Conservation (phyloP, 2,329 filamentous ascomycete species). For the Boeremia lycopersici region DNA sequence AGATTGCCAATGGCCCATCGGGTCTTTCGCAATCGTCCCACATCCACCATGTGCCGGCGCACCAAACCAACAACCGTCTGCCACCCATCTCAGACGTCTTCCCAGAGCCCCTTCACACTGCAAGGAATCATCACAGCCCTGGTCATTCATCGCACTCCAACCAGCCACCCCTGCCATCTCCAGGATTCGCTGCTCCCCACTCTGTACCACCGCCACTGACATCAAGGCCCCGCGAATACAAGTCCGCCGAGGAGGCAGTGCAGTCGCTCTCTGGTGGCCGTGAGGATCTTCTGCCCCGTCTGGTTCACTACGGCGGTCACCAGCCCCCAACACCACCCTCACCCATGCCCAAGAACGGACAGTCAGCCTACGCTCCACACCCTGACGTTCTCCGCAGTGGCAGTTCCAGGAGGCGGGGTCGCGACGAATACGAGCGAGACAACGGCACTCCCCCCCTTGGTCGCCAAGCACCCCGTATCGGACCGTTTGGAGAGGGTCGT, state of each 20-base stretch:
- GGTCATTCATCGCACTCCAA: conserved; percentile 68
- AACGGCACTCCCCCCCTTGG: conserved; percentile 85
- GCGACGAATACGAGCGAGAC: conserved; percentile 89
- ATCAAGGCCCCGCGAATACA: conserved; percentile 79
- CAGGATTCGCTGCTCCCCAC: conserved; percentile 68
- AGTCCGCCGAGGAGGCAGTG: conserved; percentile 94
- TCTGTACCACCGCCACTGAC: conserved; percentile 59
- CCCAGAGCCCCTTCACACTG: conserved; percentile 70
- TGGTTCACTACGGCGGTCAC: conserved; percentile 93
- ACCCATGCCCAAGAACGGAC: conserved; percentile 61
- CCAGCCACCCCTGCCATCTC: conserved; percentile 75
- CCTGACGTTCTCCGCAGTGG: conserved; percentile 57
- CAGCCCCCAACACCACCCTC: conserved; percentile 93
- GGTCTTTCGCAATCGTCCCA: conserved; percentile 84
- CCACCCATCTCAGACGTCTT: conserved; percentile 96
- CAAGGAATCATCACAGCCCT: conserved; percentile 61
- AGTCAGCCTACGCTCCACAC: conserved; percentile 37
- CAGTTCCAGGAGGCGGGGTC: conserved; percentile 72
- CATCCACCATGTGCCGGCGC: conserved; percentile 87
- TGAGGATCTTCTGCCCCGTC: conserved; percentile 86
- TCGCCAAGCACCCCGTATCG: conserved; percentile 56
- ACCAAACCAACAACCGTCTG: conserved; percentile 87
- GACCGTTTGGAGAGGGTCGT: conserved; percentile 79
- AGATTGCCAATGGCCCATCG: conserved; percentile 80
- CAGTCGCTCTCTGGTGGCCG: conserved; percentile 89